These are phyloP conservation scores for Priceomyces haplophilus DNA, from an alignment of 805 yeast genomes.

Conservation along the genomic window DNA sequence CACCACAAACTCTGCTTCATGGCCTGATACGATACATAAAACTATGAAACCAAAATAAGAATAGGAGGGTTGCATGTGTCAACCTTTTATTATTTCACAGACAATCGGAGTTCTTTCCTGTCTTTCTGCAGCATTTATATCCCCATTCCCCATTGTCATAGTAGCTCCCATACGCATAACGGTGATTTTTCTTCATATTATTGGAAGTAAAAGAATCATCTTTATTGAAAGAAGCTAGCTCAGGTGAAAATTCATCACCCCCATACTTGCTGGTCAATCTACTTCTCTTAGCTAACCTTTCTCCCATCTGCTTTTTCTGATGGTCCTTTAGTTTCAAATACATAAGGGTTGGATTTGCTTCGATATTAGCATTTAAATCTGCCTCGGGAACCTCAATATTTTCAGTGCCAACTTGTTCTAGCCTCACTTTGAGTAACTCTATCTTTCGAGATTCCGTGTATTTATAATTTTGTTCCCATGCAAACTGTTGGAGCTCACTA, in stretches of 20 bases:
- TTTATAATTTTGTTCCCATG: slow-evolving; percentile 28
- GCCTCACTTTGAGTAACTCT: slow-evolving; percentile 8
- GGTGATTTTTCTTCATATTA: slow-evolving; percentile 8
- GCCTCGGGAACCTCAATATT: slow-evolving; percentile 5
- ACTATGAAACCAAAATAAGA: no score
- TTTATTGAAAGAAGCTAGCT: neutral
- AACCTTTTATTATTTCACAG: no score
- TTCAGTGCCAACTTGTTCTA: slow-evolving; percentile 10
- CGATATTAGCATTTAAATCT: slow-evolving; percentile 25
- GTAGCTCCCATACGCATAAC: slow-evolving; percentile 19
- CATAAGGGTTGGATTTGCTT: slow-evolving; percentile 39
- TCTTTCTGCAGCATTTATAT: slow-evolving; percentile 17
- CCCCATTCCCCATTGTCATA: slow-evolving; percentile 22
- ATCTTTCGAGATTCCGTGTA: slow-evolving; percentile 12
- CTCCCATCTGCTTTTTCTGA: slow-evolving; percentile 14
- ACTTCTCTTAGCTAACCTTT: slow-evolving; percentile 11
- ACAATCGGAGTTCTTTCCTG: slow-evolving; percentile 4
- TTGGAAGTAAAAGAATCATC: neutral
- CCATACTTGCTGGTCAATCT: slow-evolving; percentile 6
- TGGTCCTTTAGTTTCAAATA: slow-evolving; percentile 23
- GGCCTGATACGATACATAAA: no score
- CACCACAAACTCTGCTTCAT: no score
- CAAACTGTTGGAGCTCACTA: slow-evolving; percentile 28
- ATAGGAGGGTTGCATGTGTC: no score
- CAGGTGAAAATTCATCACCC: neutral